Conservation (phyloP, 306 rosid genomes). For the Vigna angularis region DNA sequence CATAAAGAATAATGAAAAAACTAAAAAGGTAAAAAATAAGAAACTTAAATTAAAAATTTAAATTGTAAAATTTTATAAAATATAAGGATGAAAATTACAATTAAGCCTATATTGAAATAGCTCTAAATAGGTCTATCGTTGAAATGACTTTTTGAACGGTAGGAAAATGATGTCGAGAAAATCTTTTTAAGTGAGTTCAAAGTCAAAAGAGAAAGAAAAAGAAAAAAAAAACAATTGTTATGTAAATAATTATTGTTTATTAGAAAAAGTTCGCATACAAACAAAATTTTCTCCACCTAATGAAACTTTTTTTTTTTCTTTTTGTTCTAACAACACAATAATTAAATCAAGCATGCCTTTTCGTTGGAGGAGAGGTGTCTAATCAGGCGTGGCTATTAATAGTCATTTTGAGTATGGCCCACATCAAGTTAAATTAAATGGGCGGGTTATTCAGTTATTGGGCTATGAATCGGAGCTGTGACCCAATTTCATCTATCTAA, state of each 20-base stretch:
- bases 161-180: neutral
- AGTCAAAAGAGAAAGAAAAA: neutral
- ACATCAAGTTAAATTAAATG: neutral
- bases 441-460: neutral
- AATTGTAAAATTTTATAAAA: no score
- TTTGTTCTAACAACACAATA: neutral
- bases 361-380: neutral
- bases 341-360: neutral
- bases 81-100: no score
- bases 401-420: neutral
- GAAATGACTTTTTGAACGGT: neutral
- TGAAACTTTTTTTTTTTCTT: neutral
- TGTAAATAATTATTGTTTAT: neutral
- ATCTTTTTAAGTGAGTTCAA: neutral
- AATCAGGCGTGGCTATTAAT: slow-evolving; percentile 19
- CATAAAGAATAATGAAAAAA: no score
- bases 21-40: no score
- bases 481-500: neutral
- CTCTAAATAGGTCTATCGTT: no score
- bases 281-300: neutral
- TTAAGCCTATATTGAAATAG: no score
- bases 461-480: neutral
- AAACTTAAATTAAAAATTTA: no score
- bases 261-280: neutral
- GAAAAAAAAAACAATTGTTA: neutral